phyloP scores from a whole-genome alignment of 768 basidiomycete species.

The Cystofilobasidium capitatum region DNA sequence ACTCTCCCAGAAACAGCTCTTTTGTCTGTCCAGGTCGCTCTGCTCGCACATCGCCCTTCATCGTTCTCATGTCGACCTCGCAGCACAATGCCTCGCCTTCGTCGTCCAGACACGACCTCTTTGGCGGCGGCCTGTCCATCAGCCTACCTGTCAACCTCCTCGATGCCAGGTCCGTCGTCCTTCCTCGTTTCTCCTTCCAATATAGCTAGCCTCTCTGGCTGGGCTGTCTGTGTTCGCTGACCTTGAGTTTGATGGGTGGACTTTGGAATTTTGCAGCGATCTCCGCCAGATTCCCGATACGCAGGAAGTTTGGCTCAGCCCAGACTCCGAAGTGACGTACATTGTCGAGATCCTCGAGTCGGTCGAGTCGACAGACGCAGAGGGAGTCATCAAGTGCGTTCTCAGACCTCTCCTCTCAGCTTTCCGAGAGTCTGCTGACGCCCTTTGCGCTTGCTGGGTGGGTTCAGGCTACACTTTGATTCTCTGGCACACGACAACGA shows the following conservation, averaged over 20 bases:
- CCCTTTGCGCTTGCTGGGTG: background rate
- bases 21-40: too few species aligned
- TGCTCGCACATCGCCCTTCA: too few species aligned
- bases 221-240: conserved; percentile 16
- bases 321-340: conserved; percentile 58
- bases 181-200: too few species aligned
- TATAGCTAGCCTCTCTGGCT: too few species aligned
- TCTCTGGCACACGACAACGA: conserved; percentile 85
- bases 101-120: conserved; percentile 45
- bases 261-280: conserved; percentile 41
- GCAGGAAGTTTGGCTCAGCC: conserved; percentile 82
- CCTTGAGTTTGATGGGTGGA: background rate
- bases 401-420: background rate
- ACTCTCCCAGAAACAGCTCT: too few species aligned
- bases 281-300: conserved; percentile 83
- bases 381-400: conserved; percentile 61
- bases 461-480: conserved; percentile 75
- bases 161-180: conserved; percentile 69
- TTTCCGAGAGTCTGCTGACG: conserved; percentile 8
- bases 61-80: background rate
- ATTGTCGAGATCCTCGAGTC: conserved; percentile 74
- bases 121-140: conserved; percentile 74
- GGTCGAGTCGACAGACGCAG: conserved; percentile 46
- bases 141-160: conserved; percentile 51
- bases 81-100: background rate